Evolutionary conservation across 371 early-diverging fungal species (phyloP), one percentile per base, ranked within the genome.

Genomic region (Saksenaea oblongispora): DNA sequence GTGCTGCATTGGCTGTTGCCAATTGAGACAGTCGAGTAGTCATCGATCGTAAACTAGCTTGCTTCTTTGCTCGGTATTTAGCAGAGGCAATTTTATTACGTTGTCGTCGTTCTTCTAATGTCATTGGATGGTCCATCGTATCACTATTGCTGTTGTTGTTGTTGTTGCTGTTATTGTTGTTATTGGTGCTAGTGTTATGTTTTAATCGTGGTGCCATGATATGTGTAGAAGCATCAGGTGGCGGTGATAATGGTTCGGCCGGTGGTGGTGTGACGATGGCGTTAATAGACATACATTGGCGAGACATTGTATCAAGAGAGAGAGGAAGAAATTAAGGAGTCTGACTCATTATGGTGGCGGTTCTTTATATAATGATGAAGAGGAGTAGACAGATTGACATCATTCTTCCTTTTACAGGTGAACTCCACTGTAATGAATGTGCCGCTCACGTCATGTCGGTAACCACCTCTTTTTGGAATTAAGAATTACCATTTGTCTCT

Each of bases 1-100:
- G 51, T 3, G 73, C 54, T 37, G 69, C 71, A 66, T 78, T 80
- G 39, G 78, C 72, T 1, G 76, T 72, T 3, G 72, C 70, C 5
- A 81, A 65, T 9, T 58, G 58, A 10, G 64, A 54, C 41, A 83
- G 71, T 62, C 73, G 74, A 1, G 62, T 17, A 10, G 72, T 59
- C 83, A 83, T 83, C 59, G 80, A 76, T 13, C 72, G 71, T 28
- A 75, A 72, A 54, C 75, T 76, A 39, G 65, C 64, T 56, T 83
- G 83, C 64, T 83, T 83, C 63, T 83, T 83, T 44, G 80, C 80
- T 5, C 83, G 73, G 61, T 78, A 83, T 60, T 80, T 83, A 8
- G 83, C 83, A 1, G 83, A 83, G 8, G 83, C 83, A 3, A 78
- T 76, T 51, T 83, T 83, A 69, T 83, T 83, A 39, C 83, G 74